phyloP scores from a whole-genome alignment of 1,139 yeast species.

The Pichia cactophila region DNA sequence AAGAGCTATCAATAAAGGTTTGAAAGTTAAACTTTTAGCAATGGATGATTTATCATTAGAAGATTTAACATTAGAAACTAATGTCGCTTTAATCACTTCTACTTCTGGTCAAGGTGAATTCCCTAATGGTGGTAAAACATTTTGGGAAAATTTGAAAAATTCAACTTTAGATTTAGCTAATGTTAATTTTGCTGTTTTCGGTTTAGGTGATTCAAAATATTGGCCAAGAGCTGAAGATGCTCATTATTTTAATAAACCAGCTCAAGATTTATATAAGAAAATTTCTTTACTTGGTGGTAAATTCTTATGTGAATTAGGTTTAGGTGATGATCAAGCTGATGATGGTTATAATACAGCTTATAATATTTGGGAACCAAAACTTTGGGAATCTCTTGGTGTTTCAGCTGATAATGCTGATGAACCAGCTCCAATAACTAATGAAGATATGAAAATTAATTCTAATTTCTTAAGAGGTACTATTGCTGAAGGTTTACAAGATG shows the following conservation, averaged over 20 bases:
- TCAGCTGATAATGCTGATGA: conserved; percentile 80
- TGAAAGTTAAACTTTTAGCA: conserved; percentile 66
- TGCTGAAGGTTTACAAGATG: conserved; percentile 75
- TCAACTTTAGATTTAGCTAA: conserved; percentile 67
- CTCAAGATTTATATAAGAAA: conserved; percentile 60
- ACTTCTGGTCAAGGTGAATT: conserved; percentile 98
- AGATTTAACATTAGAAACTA: conserved; percentile 74
- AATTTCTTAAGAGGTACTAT: conserved; percentile 90
- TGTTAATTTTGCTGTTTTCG: conserved; percentile 71
- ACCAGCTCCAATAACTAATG: conserved; percentile 93
- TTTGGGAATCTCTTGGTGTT: conserved; percentile 89
- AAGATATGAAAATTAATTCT: conserved; percentile 86
- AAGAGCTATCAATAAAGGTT: conserved; percentile 81
- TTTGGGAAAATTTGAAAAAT: conserved; percentile 81
- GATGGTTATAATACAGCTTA: conserved; percentile 92
- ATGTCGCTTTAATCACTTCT: conserved; percentile 73
- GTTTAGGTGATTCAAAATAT: conserved; percentile 88
- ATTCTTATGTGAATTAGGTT: conserved; percentile 65
- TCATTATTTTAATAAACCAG: conserved; percentile 91
- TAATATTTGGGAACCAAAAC: conserved; percentile 72
- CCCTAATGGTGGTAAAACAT: conserved; percentile 87
- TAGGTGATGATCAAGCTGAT: conserved; percentile 96
- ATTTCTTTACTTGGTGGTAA: conserved; percentile 66
- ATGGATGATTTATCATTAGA: conserved; percentile 84
- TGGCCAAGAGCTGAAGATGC: conserved; percentile 98